These are phyloP conservation scores for Coniosporium tulheliwenetii DNA, from an alignment of 2,329 filamentous ascomycete genomes.

Conservation along the genomic window DNA sequence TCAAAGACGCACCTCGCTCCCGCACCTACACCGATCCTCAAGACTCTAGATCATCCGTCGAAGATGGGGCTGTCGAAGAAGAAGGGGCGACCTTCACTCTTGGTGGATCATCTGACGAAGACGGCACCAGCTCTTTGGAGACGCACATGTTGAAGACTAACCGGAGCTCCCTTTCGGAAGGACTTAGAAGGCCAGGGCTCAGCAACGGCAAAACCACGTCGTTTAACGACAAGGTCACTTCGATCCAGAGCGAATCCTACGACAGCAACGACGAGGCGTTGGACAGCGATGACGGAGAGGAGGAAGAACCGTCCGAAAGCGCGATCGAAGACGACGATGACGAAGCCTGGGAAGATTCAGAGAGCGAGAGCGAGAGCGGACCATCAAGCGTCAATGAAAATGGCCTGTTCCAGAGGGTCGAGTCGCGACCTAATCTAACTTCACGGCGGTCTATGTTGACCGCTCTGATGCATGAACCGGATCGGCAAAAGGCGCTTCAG, in stretches of 20 bases:
- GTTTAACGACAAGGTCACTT: slow-evolving; percentile 62
- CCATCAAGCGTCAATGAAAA: slow-evolving; percentile 71
- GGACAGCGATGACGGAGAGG: slow-evolving; percentile 42
- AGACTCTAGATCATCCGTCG: slow-evolving; percentile 22
- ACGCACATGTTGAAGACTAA: slow-evolving; percentile 38
- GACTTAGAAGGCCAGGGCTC: slow-evolving; percentile 40
- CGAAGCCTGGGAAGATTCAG: slow-evolving; percentile 41
- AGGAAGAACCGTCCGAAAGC: slow-evolving; percentile 60
- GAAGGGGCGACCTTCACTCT: slow-evolving; percentile 59
- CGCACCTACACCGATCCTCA: slow-evolving; percentile 45
- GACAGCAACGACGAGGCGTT: slow-evolving; percentile 39
- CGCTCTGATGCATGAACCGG: slow-evolving; percentile 69
- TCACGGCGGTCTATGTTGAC: slow-evolving; percentile 83
- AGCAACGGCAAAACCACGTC: slow-evolving; percentile 45
- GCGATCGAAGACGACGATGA: slow-evolving; percentile 45
- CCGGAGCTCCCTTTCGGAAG: slow-evolving; percentile 39
- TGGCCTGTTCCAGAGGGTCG: slow-evolving; percentile 75
- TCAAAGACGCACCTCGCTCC: slow-evolving; percentile 40
- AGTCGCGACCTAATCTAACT: slow-evolving; percentile 70
- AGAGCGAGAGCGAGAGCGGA: slow-evolving; percentile 63
- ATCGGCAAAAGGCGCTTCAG: slow-evolving; percentile 53
- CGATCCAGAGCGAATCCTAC: slow-evolving; percentile 42
- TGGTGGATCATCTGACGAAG: slow-evolving; percentile 67
- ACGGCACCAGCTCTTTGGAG: slow-evolving; percentile 64
- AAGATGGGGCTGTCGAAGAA: slow-evolving; percentile 34